These are phyloP conservation scores for Isatis tinctoria DNA, from an alignment of 345 rosid species.

Conservation along the genomic window DNA sequence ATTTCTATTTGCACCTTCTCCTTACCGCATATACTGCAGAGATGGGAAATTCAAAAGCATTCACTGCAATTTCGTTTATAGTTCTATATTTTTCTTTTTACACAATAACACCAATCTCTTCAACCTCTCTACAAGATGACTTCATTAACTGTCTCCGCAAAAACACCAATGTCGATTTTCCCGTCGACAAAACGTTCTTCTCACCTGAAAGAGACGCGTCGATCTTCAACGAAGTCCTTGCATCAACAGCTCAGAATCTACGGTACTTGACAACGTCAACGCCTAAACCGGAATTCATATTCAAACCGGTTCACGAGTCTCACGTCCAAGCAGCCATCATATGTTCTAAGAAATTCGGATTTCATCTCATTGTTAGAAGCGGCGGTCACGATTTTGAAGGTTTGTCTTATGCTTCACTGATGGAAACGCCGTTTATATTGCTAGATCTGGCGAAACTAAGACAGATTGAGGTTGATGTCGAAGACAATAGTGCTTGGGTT, in stretches of 20 bases:
- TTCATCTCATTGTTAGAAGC: slow-evolving; percentile 50
- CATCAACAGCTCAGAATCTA: slow-evolving; percentile 40
- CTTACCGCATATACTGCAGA: background rate
- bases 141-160: slow-evolving; percentile 37
- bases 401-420: slow-evolving; percentile 44
- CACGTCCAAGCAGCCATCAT: slow-evolving; percentile 57
- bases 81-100: background rate
- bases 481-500: slow-evolving; percentile 48
- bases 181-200: slow-evolving; percentile 26
- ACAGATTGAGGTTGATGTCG: slow-evolving; percentile 36
- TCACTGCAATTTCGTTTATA: background rate
- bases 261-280: slow-evolving; percentile 32
- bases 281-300: slow-evolving; percentile 54
- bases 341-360: slow-evolving; percentile 40
- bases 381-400: slow-evolving; percentile 72
- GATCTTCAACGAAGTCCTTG: slow-evolving; percentile 33
- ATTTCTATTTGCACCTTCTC: background rate
- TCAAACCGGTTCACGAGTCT: slow-evolving; percentile 44
- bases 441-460: slow-evolving; percentile 49
- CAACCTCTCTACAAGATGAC: slow-evolving; percentile 23
- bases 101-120: background rate
- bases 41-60: background rate
- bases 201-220: slow-evolving; percentile 30
- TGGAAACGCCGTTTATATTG: slow-evolving; percentile 45
- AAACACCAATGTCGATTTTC: slow-evolving; percentile 29